Conservation (phyloP, 148 eudicot genomes). For the Suaeda aralocaspica region DNA sequence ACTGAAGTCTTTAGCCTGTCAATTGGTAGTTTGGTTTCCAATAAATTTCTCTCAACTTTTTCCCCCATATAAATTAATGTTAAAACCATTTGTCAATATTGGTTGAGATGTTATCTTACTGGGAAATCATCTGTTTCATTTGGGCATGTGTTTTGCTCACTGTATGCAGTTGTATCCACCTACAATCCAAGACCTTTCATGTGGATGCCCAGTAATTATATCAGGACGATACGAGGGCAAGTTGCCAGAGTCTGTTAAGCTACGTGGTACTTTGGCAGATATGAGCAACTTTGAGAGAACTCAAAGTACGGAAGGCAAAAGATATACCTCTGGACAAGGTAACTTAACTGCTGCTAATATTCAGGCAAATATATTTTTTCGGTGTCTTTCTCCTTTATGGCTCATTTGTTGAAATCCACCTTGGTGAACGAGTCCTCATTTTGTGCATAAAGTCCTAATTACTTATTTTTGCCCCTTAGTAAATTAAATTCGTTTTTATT, state of each 20-base stretch:
- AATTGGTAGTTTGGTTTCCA: too few species aligned
- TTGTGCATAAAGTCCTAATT: neutral
- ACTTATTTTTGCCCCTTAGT: neutral
- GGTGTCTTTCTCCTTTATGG: neutral
- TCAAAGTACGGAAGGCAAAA: constrained; percentile 48
- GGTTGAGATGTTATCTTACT: neutral
- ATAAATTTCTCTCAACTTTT: too few species aligned
- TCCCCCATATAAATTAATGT: too few species aligned
- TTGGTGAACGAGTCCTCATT: neutral
- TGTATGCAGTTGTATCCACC: constrained; percentile 63
- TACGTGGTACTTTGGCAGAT: constrained; percentile 68
- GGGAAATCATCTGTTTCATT: neutral
- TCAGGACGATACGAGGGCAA: constrained; percentile 66
- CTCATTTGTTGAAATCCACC: neutral
- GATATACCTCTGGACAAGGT: constrained; percentile 69
- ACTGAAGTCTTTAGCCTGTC: too few species aligned
- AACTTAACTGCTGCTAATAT: constrained; percentile 13
- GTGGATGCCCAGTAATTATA: constrained; percentile 55
- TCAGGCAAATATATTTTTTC: neutral
- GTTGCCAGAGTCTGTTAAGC: constrained; percentile 52
- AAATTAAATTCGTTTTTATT: neutral
- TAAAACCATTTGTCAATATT: neutral
- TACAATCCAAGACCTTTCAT: constrained; percentile 57
- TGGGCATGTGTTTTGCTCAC: constrained; percentile 11
- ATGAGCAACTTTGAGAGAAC: constrained; percentile 43